phyloP scores from a whole-genome alignment of 2,329 filamentous ascomycete species.

The Colletotrichum brevisporum region DNA sequence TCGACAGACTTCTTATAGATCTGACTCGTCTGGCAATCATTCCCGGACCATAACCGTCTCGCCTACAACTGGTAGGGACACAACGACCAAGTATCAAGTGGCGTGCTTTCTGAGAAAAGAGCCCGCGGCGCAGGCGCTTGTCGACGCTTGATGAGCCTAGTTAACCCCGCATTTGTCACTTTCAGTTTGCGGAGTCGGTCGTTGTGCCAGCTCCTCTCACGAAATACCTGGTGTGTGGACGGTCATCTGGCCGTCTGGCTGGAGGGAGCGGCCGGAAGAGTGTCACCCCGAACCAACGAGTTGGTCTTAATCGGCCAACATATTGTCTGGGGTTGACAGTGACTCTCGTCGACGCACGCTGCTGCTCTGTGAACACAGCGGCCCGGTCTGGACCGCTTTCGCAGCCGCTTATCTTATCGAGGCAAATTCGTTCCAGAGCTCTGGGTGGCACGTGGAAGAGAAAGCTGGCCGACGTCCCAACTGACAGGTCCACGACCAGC shows the following conservation, averaged over 20 bases:
- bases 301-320: conserved; percentile 3
- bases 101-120: too few species aligned
- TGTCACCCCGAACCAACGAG: conserved; percentile 10
- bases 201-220: too few species aligned
- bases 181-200: too few species aligned
- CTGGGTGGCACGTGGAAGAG: conserved; percentile 10
- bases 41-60: too few species aligned
- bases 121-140: too few species aligned
- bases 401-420: conserved; percentile 25
- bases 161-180: too few species aligned
- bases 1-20: too few species aligned
- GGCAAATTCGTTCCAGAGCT: background rate
- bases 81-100: too few species aligned
- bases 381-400: conserved; percentile 2
- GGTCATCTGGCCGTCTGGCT: background rate
- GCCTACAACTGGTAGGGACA: too few species aligned
- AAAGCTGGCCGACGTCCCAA: background rate
- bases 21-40: too few species aligned
- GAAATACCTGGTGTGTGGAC: too few species aligned
- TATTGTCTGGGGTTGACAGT: conserved; percentile 3
- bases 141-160: too few species aligned
- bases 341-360: background rate
- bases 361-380: background rate
- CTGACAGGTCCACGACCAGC: background rate
- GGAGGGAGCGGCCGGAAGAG: background rate